Evolutionary conservation across 176 grass and related monocot species (phyloP), one percentile per base, ranked within the genome.

Genomic region (Dendrocalamus sinicus): DNA sequence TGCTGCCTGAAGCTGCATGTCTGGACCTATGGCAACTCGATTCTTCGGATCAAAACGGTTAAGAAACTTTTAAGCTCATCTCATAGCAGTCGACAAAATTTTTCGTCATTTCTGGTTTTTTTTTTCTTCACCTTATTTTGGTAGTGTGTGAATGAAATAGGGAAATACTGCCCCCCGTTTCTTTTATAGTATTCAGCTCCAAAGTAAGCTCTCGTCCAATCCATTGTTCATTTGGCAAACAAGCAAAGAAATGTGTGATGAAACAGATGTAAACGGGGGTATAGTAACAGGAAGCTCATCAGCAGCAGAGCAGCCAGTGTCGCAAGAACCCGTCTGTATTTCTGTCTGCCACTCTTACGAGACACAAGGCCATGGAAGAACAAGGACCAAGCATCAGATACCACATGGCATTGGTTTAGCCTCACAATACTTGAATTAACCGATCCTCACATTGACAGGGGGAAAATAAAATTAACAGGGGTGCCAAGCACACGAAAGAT

Each of bases 381-480:
- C 51, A 5, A 14, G 84, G 58, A 68, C 87, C 87, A 85, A 54
- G 87, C 87, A 80, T 85, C 87, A 85, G 87, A 89, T 89, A 89
- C 82, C 87, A 80, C 81, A 85, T 89, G 87, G 87, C 87, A 78
- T 77, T 76, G 8, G 30, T 35, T 67, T 17, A 39, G 30, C 11
- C 1, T 20, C 72, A 2, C 2, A 26, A 66, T 4, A 51, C 2
- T 0, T 53, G 51, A 2, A 7, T 53, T 7, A 53, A 53, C 51
- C 15, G 51, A 52, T 16, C 51, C 51, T 16, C 4, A 17, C 51
- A 52, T 16, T 52, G 15, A 16, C 51, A 16, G 0, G 1, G 13
- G 51, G 51, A 35, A 1, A 11, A 7, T 0, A 15, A 22, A 35
- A 13, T 1, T 1, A 61, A 20, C 23, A 20, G 4, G 2, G 0